Conservation (phyloP, 2,329 filamentous ascomycete species). For the Mycogone perniciosa region DNA sequence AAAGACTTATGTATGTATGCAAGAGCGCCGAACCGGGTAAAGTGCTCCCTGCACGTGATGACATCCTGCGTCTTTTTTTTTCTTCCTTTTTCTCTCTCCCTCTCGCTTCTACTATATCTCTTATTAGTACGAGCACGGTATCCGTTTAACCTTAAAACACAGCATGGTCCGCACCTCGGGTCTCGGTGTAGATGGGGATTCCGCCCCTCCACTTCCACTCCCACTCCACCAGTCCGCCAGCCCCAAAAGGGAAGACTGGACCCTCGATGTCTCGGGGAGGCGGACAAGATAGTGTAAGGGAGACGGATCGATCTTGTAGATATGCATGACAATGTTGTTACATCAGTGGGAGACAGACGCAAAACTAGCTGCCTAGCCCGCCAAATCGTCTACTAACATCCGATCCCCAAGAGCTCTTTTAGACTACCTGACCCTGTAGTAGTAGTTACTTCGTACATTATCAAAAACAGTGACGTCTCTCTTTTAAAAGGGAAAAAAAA, state of each 20-base stretch:
- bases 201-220: no score
- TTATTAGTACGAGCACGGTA: background rate
- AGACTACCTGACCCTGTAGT: slow-evolving; percentile 5
- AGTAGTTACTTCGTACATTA: slow-evolving; percentile 6
- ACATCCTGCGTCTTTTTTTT: slow-evolving; percentile 6
- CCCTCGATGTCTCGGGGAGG: slow-evolving; percentile 8
- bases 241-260: background rate
- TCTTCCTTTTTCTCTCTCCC: background rate
- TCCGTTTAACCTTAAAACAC: background rate
- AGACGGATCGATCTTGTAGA: slow-evolving; percentile 9
- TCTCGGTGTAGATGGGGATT: no score
- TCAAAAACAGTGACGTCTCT: background rate
- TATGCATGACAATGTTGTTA: slow-evolving; percentile 13
- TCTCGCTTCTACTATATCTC: background rate
- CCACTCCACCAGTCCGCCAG: no score
- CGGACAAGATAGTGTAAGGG: slow-evolving; percentile 6
- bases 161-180: no score
- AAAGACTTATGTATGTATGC: slow-evolving; percentile 24
- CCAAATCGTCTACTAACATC: slow-evolving; percentile 4
- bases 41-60: slow-evolving; percentile 22
- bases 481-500: slow-evolving; percentile 1
- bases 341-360: background rate
- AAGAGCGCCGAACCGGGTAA: slow-evolving; percentile 19
- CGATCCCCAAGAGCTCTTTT: slow-evolving; percentile 7
- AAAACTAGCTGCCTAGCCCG: slow-evolving; percentile 6